A percentile compares a stretch with the other conserved stretches of the same genome.
Conservation (phyloP, 2,329 filamentous ascomycete genomes). For the Monilinia polystroma region DNA sequence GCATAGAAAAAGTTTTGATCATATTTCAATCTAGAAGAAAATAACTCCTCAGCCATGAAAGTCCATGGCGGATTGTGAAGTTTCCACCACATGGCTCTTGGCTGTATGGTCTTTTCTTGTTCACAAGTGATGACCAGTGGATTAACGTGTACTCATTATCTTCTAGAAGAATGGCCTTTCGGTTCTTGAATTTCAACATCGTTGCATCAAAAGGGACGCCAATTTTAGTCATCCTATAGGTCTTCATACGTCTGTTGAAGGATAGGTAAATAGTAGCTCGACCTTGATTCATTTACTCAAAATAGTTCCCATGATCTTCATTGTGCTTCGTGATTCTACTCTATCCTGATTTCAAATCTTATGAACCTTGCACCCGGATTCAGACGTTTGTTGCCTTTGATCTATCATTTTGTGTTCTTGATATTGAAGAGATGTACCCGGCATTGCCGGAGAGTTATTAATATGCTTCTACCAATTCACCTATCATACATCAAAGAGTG, state of each 20-base stretch:
- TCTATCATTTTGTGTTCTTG: not conserved
- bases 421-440: not conserved
- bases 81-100: not conserved
- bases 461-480: not conserved
- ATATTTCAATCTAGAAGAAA: not conserved
- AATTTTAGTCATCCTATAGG: not conserved
- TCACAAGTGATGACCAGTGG: not conserved
- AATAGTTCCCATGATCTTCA: not conserved
- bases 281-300: not conserved
- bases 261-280: too few relatives aligned
- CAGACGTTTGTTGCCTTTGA: not conserved
- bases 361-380: not conserved
- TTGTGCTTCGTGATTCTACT: too few relatives aligned
- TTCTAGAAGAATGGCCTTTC: not conserved
- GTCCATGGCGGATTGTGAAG: constrained; percentile 1
- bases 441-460: not conserved
- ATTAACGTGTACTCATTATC: not conserved
- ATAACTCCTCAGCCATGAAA: not conserved
- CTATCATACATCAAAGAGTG: not conserved
- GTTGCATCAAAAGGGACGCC: not conserved
- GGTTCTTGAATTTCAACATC: not conserved
- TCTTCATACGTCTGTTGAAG: not conserved
- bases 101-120: not conserved
- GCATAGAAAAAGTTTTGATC: constrained; percentile 24
- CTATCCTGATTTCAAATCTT: not conserved